Conservation (phyloP, 306 rosid species). For the Cucurbita maxima region DNA sequence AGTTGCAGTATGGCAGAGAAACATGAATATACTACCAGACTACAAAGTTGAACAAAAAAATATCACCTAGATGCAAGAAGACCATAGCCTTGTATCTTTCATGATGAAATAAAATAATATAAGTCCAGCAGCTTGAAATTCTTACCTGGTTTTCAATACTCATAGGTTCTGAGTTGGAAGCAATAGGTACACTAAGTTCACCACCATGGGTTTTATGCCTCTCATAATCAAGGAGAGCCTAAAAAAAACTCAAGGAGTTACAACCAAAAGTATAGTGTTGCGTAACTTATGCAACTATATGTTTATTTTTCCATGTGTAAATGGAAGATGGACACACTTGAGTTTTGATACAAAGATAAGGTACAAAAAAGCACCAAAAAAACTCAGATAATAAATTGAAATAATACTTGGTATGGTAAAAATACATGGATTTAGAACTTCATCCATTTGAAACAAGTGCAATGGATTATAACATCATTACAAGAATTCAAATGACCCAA, state of each 20-base stretch:
- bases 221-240: slow-evolving; percentile 98
- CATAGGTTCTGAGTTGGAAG: slow-evolving; percentile 55
- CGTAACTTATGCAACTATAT: neutral
- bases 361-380: neutral
- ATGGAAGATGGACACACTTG: neutral
- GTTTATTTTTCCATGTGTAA: neutral
- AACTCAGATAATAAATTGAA: neutral
- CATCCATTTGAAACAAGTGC: neutral
- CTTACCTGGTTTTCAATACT: slow-evolving; percentile 66
- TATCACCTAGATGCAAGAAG: neutral
- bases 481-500: neutral
- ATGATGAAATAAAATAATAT: neutral
- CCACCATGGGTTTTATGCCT: slow-evolving; percentile 65
- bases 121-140: neutral
- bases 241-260: slow-evolving; percentile 13
- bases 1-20: no score
- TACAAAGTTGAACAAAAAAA: neutral
- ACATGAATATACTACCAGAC: no score
- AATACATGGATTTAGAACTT: neutral
- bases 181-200: slow-evolving; percentile 54
- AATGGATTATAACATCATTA: neutral
- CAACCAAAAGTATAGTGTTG: neutral
- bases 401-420: neutral
- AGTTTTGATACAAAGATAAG: neutral
- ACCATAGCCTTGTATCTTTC: neutral